Evolutionary conservation across 768 basidiomycete genomes (phyloP).

Genomic region (Boletus eberwhitei): DNA sequence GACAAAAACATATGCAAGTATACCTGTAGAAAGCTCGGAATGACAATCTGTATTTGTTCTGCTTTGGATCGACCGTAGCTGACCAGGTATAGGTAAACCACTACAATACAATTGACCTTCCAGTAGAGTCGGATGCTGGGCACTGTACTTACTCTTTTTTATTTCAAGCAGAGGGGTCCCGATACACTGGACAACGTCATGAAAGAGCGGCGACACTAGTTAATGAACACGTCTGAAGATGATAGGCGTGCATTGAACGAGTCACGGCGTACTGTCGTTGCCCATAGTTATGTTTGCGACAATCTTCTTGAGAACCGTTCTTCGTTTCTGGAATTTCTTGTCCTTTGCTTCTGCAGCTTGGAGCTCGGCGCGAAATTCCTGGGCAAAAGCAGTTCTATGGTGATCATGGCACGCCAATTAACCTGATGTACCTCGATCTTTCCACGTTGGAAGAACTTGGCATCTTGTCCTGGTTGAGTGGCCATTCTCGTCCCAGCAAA

Average conservation of each 20-base stretch:
- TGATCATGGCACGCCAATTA: constrained; percentile 5
- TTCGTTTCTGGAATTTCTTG: constrained; percentile 92
- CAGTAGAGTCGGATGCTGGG: neutral
- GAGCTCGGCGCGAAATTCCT: constrained; percentile 91
- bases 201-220: constrained; percentile 89
- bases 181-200: constrained; percentile 93
- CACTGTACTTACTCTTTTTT: constrained; percentile 82
- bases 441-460: constrained; percentile 87
- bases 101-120: constrained; percentile 37
- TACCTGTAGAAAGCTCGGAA: constrained; percentile 88
- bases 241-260: constrained; percentile 6
- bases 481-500: constrained; percentile 32
- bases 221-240: constrained; percentile 18
- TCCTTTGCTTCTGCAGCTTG: constrained; percentile 92
- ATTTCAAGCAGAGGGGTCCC: constrained; percentile 95
- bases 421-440: constrained; percentile 72
- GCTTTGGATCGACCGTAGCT: constrained; percentile 94
- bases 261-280: constrained; percentile 87
- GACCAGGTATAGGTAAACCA: constrained; percentile 97
- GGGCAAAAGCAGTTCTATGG: constrained; percentile 14
- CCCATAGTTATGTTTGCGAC: constrained; percentile 99
- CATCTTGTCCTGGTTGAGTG: constrained; percentile 72
- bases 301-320: constrained; percentile 93
- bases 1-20: constrained; percentile 15
- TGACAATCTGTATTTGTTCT: constrained; percentile 89